phyloP scores from a whole-genome alignment of 768 basidiomycete genomes.

The Panus rudis region DNA sequence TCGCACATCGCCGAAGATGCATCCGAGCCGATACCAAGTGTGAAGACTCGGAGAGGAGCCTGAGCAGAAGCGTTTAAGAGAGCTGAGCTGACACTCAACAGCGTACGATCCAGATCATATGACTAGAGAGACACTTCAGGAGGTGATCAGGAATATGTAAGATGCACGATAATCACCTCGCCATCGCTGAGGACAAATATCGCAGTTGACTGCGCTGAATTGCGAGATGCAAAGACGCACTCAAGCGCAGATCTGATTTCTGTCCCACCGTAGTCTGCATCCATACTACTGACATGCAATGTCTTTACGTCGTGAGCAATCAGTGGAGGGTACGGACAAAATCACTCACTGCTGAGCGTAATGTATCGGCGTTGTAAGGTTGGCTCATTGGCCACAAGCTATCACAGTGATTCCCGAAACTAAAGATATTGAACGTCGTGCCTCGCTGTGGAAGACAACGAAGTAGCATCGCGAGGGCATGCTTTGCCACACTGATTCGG shows the following conservation, averaged over 20 bases:
- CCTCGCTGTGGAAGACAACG: constrained; percentile 36
- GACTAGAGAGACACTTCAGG: not conserved
- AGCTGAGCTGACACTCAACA: constrained; percentile 20
- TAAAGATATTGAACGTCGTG: constrained; percentile 51
- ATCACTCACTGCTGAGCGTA: constrained; percentile 33
- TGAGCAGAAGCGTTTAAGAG: constrained; percentile 23
- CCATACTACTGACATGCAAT: constrained; percentile 31
- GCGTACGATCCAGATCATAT: constrained; percentile 16
- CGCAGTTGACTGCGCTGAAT: constrained; percentile 32
- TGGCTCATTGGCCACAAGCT: constrained; percentile 32
- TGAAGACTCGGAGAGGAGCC: constrained; percentile 43
- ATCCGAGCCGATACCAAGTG: constrained; percentile 47
- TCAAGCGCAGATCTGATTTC: constrained; percentile 38
- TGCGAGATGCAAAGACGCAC: constrained; percentile 30
- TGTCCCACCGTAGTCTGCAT: constrained; percentile 44
- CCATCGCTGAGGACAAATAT: constrained; percentile 60
- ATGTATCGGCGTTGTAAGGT: constrained; percentile 22
- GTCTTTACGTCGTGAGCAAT: constrained; percentile 25
- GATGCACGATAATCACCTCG: constrained; percentile 26
- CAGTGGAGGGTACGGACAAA: not conserved
- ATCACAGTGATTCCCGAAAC: constrained; percentile 33
- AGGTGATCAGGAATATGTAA: not conserved
- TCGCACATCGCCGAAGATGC: constrained; percentile 47
- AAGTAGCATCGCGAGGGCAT: constrained; percentile 40
- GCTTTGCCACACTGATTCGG: constrained; percentile 41